A percentile compares a stretch with the other conserved stretches of the same genome.
phyloP scores from a whole-genome alignment of 768 basidiomycete species.

The Collybia sordida region DNA sequence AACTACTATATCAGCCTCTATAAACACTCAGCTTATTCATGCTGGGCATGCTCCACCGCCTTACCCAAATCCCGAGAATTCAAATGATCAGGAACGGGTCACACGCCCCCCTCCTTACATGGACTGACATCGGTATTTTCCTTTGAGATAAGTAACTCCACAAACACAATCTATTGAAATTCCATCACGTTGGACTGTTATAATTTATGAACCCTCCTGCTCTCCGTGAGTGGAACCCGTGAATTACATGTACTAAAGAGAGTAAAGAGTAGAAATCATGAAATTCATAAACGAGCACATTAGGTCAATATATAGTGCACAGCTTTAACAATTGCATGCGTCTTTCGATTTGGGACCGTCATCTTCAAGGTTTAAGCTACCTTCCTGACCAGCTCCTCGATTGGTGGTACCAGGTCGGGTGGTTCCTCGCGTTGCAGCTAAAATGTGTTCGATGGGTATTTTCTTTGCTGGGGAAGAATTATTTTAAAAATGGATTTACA shows the following conservation, averaged over 20 bases:
- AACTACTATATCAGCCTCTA: conserved; percentile 28
- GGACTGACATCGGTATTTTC: conserved; percentile 33
- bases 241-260: conserved; percentile 1
- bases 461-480: conserved; percentile 46
- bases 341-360: conserved; percentile 67
- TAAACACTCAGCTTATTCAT: conserved; percentile 32
- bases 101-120: conserved; percentile 63
- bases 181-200: conserved; percentile 5
- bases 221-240: too few species aligned
- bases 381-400: conserved; percentile 51
- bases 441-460: conserved; percentile 86
- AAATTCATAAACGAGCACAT: conserved; percentile 24
- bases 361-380: conserved; percentile 70
- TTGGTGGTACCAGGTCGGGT: conserved; percentile 61
- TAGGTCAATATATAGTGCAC: conserved; percentile 16
- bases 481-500: neutral
- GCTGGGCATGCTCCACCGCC: conserved; percentile 76
- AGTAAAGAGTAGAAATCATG: conserved; percentile 17
- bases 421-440: conserved; percentile 78
- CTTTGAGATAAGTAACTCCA: conserved; percentile 5
- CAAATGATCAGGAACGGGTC: conserved; percentile 51
- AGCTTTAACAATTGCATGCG: conserved; percentile 75
- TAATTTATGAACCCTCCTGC: neutral
- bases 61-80: conserved; percentile 59
- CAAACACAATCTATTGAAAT: conserved; percentile 10